Evolutionary conservation across 805 yeast genomes (phyloP).

Genomic region (Candida saitoana): DNA sequence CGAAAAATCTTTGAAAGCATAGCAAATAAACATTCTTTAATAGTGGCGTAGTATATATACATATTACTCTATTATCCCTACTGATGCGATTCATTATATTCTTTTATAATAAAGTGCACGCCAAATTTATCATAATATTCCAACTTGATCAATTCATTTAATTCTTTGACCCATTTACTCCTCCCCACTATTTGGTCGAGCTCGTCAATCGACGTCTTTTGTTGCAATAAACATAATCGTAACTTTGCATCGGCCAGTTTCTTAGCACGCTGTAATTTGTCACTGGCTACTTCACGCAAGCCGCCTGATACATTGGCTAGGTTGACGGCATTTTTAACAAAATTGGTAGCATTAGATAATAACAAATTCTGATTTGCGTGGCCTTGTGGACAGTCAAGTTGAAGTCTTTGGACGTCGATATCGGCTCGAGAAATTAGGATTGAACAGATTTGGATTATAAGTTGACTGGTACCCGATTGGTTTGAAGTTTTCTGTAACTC

Average conservation of each 20-base stretch:
- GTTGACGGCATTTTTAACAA: constrained; percentile 45
- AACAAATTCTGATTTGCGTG: constrained; percentile 26
- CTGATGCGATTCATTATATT: not conserved
- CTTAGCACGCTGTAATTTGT: constrained; percentile 39
- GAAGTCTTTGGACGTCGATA: constrained; percentile 48
- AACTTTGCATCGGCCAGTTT: constrained; percentile 42
- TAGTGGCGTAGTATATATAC: no score
- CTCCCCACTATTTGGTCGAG: constrained; percentile 30
- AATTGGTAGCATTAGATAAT: constrained; percentile 35
- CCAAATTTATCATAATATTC: constrained; percentile 26
- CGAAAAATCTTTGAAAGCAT: no score
- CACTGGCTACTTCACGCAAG: constrained; percentile 43
- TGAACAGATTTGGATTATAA: constrained; percentile 36
- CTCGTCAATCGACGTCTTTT: constrained; percentile 25
- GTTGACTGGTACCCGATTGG: constrained; percentile 25
- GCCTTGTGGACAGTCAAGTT: constrained; percentile 27
- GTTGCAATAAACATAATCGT: constrained; percentile 45
- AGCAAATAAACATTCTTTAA: no score
- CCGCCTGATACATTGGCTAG: constrained; percentile 48
- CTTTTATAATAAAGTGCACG: constrained; percentile 2
- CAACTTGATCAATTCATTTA: constrained; percentile 19
- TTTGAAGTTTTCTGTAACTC: constrained; percentile 13
- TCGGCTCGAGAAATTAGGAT: constrained; percentile 50
- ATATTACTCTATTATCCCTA: no score
- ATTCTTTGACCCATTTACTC: constrained; percentile 26